Percentiles rank a stretch among this genome's conserved stretches.
Conservation (phyloP, 108 stramenopile species). For the Skeletonema marinoi region DNA sequence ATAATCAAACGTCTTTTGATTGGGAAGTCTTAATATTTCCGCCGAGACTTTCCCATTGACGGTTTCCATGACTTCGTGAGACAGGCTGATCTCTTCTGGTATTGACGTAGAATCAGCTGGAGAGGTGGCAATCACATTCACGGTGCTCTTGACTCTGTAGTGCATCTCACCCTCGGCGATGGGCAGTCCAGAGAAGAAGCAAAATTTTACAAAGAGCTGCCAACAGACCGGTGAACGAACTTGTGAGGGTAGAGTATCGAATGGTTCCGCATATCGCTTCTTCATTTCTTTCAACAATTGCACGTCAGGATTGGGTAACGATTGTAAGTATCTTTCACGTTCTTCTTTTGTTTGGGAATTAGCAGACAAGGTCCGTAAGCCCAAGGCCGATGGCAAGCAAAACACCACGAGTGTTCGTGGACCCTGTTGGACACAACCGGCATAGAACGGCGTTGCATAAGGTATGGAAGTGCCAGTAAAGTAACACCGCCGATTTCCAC, state of each 20-base stretch:
- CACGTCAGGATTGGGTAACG: constrained; percentile 57
- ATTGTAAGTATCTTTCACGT: constrained; percentile 25
- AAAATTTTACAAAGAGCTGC: constrained; percentile 82
- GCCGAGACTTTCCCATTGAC: constrained; percentile 74
- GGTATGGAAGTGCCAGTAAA: constrained; percentile 76
- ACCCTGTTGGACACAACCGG: constrained; percentile 82
- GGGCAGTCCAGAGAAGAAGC: constrained; percentile 86
- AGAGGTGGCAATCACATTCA: constrained; percentile 29
- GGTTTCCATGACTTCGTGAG: constrained; percentile 87
- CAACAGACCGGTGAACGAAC: constrained; percentile 69
- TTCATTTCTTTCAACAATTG: constrained; percentile 68
- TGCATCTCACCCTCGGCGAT: constrained; percentile 91
- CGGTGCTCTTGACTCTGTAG: constrained; percentile 69
- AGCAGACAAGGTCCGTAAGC: constrained; percentile 43
- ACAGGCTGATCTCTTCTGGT: constrained; percentile 68
- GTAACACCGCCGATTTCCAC: constrained; percentile 84
- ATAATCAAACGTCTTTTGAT: constrained; percentile 80
- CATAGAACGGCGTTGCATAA: constrained; percentile 79
- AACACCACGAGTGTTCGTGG: constrained; percentile 86
- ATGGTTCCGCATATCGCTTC: constrained; percentile 62
- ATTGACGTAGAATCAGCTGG: constrained; percentile 3
- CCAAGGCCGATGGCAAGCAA: constrained; percentile 79
- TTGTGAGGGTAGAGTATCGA: constrained; percentile 76
- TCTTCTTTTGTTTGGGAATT: constrained; percentile 16
- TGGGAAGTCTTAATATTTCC: constrained; percentile 78